Base-by-base conservation (phyloP, 371 early-diverging fungal species). In the Mucor lusitanicus region DNA sequence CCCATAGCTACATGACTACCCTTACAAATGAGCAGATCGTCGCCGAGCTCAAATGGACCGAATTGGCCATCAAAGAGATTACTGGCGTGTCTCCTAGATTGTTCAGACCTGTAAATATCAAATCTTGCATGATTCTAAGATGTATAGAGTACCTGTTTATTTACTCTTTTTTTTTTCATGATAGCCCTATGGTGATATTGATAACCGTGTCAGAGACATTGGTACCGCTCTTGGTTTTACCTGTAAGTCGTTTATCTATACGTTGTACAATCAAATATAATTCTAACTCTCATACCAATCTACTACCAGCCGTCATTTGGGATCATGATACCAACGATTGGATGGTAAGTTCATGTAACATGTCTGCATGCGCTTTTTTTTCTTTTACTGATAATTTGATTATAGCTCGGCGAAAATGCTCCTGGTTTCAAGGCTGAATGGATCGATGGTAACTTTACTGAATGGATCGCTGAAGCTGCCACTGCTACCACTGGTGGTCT, bases 31-130 rank as follows among this genome's bases (percentile, higher is more conserved):
- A 90, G 56, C 83, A 87, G 68, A 81, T 93, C 40, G 83, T 91
- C 46, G 90, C 90, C 59, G 92, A 93, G 73, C 72, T 92, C 42
- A 87, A 86, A 70, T 90, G 87, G 87, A 89, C 85, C 12, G 90
- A 86, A 70, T 67, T 76, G 55, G 86, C 86, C 55, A 88, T 93
- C 73, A 72, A 88, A 69, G 85, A 84, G 28, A 82, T 87, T 44
- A 88, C 83, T 50, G 91, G 91, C 57, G 72, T 73, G 6, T 77
- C 81, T 44, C 83, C 81, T 63, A 72, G 73, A 48, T 74, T 77
- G 23, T 81, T 81, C 64, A 77, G 83, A 69, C 83, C 81, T 66
- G 80, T 82, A 82, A 66, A 66, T 55, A 55, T 55, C 28, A 50
- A n/a, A 32, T 53, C 8, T 39, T 48, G 54, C 61, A 37, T 35